A percentile compares a stretch with the other conserved stretches of the same genome.
These are phyloP conservation scores for Bifiguratus adelaidae DNA, from an alignment of 192 early-diverging fungal genomes.

Conservation along the genomic window DNA sequence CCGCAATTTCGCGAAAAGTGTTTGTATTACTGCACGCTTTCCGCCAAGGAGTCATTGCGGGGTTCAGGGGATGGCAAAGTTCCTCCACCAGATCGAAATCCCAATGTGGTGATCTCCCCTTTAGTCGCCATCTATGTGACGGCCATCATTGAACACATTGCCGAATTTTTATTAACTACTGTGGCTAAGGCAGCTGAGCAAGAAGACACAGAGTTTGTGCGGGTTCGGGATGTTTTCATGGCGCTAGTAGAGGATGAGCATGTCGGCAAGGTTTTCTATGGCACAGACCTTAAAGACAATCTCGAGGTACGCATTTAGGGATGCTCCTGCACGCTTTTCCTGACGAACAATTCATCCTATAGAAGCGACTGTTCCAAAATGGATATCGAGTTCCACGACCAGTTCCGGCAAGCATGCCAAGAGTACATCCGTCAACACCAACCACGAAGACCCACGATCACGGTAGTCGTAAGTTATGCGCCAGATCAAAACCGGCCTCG, in stretches of 20 bases:
- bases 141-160: constrained; percentile 45
- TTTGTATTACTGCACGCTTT: constrained; percentile 40
- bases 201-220: constrained; percentile 38
- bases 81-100: not conserved
- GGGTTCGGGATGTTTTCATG: constrained; percentile 33
- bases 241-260: constrained; percentile 39
- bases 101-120: constrained; percentile 12
- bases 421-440: no score
- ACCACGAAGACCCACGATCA: no score
- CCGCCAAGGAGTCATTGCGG: constrained; percentile 22
- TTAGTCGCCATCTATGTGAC: constrained; percentile 47
- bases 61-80: not conserved
- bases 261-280: constrained; percentile 30
- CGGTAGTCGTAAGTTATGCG: no score
- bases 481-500: no score
- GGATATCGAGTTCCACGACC: no score
- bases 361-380: no score
- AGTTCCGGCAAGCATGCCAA: no score
- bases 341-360: no score
- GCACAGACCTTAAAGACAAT: constrained; percentile 33
- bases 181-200: constrained; percentile 34
- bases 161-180: constrained; percentile 36
- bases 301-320: constrained; percentile 30
- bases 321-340: no score
- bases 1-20: constrained; percentile 40